Base-by-base conservation (phyloP, 192 early-diverging fungal genomes). In the Backusella circina region DNA sequence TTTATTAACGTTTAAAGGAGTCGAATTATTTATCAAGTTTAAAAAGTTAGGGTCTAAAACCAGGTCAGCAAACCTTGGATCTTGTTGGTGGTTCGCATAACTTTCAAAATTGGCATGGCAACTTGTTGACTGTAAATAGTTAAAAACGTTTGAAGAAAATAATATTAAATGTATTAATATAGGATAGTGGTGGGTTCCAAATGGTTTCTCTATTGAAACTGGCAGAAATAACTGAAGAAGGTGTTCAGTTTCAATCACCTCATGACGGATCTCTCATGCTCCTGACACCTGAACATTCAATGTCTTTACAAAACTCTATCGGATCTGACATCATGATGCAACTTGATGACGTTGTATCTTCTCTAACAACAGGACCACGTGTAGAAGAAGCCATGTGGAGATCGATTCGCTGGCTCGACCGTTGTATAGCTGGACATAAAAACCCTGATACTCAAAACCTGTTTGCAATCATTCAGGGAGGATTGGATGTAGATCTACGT, bases 311-410 rank as follows among this genome's bases (percentile, higher is more conserved):
- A 73, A 96, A 96, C 81, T 87, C 91, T 5, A 94, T 95, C 75
- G 95, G 93, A 33, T 91, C 93, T 9, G 95, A 94, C 75, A 94
- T 96, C 13, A 94, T 96, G 88, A 96, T 96, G 95, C 95, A 96
- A 76, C 81, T 96, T 75, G 95, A 96, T 74, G 95, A 96, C 77
- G 95, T 96, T 1, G 91, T 96, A 1, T 94, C 93, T 2, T 94
- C 93, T 44, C 75, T 96, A 50, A 91, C 90, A 1, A 92, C 91
- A 18, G 93, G 95, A 3, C 88, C 91, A 16, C 87, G 95, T 66
- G 92, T 96, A 2, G 95, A 95, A 75, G 95, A 96, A 79, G 95
- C 95, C 65, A 96, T 96, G 95, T 88, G 88, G 87, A 86, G 95
- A 79, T 94, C 93, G 26, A 90, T 96, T 65, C 89, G 95, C 41